Evolutionary conservation across 805 yeast genomes (phyloP), one percentile per base, ranked within the genome.

Genomic region (Cyberlindnera meyerae): DNA sequence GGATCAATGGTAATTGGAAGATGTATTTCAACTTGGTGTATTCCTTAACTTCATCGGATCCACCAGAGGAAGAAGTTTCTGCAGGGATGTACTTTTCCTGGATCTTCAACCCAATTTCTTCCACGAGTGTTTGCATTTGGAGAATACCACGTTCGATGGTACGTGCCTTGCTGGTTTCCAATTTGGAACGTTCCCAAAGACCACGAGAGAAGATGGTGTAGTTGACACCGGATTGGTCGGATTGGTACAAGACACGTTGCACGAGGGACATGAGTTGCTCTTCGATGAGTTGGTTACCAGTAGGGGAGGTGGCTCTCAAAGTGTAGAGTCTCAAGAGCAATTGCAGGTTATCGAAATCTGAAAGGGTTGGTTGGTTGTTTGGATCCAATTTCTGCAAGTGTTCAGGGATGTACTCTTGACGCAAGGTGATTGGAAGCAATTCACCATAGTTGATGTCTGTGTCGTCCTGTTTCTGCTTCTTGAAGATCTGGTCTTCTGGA

Each of bases 131-230:
- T 37, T 89, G 90, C 81, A 93, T 79, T 61, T 93, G 98, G 34
- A 93, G 66, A 5, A 89, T 79, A 34, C 97, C 97, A 57, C 98
- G 73, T 62, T 93, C 97, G 17, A 90, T 81, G 1, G 97, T 90
- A 55, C 83, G 79, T 1, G 95, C 77, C 47, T 78, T 79, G 33
- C 71, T 70, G 0, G 95, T 75, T 57, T 93, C 98, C 25, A 89
- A 65, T 15, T 84, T 51, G 7, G 96, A 86, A 57, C 97, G 75
- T 52, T 82, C 84, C 96, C 97, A 93, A 29, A 93, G 64, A 0
- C 95, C 83, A 44, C 89, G 70, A 2, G 89, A 76, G 51, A 79
- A 87, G 4, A 90, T 58, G 1, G 83, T 62, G 88, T 96, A 88
- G 57, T 85, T 82, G 13, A 74, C 49, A 14, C 40, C 70, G 1